Base-by-base conservation (phyloP, 805 yeast genomes). In the Kockiozyma suomiensis region DNA sequence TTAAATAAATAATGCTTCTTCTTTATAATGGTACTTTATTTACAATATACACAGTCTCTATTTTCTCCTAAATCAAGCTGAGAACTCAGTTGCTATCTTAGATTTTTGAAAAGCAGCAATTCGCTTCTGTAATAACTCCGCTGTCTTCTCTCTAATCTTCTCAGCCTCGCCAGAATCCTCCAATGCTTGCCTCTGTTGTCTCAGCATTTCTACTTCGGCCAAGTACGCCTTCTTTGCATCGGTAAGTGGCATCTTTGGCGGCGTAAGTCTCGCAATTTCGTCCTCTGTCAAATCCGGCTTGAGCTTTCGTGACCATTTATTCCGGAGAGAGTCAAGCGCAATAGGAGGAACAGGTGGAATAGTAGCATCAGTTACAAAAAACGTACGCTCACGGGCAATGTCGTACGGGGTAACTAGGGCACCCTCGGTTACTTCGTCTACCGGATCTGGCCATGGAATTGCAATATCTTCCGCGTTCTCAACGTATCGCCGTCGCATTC, bases 371-470 rank as follows among this genome's bases (percentile, higher is more conserved):
- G 85, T 85, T 21, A 88, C 86, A 74, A 83, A 87, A 73, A 79
- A 88, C 3, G 97, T 85, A 72, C 90, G 86, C 68, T 84, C 88
- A 15, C 64, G 61, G n/a, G 59, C 66, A n/a, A 26, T 42, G 26
- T 50, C 66, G 33, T 37, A 25, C 21, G 50, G 47, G 8, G 66
- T 62, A 12, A 52, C 57, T 15, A 47, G 43, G 23, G 23, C 23
- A 6, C 65, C 65, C 2, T 35, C 43, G 19, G 25, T 25, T 17
- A 82, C 82, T 0, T 78, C 75, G 35, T 79, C 84, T 1, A 94
- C 92, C 67, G 82, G 81, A 15, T 62, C 66, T 40, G 97, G 97
- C 96, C 96, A 93, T 55, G 97, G 97, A 52, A 92, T 85, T 25
- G 85, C 82, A 54, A 90, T 76, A 54, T 84, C 81, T 43, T 81